phyloP scores from a whole-genome alignment of 2,329 filamentous ascomycete genomes.

The Alternaria postmessia region DNA sequence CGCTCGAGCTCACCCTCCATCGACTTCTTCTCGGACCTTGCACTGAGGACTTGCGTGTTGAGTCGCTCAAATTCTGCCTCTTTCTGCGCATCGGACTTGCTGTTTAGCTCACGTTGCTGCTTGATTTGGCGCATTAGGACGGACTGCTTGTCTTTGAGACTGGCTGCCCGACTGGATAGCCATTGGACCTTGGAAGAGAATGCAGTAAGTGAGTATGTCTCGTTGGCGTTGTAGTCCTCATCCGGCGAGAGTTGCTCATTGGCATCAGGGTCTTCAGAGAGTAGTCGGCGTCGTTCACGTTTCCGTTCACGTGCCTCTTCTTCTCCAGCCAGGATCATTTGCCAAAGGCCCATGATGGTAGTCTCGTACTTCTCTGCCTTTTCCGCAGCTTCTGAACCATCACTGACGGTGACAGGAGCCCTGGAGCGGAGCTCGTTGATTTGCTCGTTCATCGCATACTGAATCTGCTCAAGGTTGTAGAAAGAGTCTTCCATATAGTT shows the following conservation, averaged over 20 bases:
- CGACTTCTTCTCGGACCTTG: constrained; percentile 45
- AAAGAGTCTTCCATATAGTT: constrained; percentile 71
- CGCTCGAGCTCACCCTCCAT: constrained; percentile 49
- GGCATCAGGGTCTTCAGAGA: constrained; percentile 64
- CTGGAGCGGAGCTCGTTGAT: constrained; percentile 38
- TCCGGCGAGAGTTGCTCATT: constrained; percentile 69
- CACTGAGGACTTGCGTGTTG: constrained; percentile 52
- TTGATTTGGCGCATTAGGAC: constrained; percentile 92
- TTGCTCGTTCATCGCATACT: constrained; percentile 42
- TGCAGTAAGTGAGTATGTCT: constrained; percentile 74
- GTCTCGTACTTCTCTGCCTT: constrained; percentile 58
- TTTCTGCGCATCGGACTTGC: constrained; percentile 72
- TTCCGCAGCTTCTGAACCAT: constrained; percentile 35
- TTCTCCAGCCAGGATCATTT: constrained; percentile 58
- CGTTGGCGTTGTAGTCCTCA: constrained; percentile 65
- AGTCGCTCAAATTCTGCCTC: constrained; percentile 52
- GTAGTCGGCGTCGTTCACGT: constrained; percentile 42
- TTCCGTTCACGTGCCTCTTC: constrained; percentile 52
- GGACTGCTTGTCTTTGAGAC: constrained; percentile 84
- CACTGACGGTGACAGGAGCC: constrained; percentile 20
- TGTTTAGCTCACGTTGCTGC: constrained; percentile 92
- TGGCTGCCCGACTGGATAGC: constrained; percentile 78
- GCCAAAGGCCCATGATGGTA: constrained; percentile 61
- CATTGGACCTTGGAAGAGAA: constrained; percentile 82
- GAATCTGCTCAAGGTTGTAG: constrained; percentile 51